Evolutionary conservation across 2,329 filamentous ascomycete species (phyloP).

Genomic region (Aspergillus glaucus): DNA sequence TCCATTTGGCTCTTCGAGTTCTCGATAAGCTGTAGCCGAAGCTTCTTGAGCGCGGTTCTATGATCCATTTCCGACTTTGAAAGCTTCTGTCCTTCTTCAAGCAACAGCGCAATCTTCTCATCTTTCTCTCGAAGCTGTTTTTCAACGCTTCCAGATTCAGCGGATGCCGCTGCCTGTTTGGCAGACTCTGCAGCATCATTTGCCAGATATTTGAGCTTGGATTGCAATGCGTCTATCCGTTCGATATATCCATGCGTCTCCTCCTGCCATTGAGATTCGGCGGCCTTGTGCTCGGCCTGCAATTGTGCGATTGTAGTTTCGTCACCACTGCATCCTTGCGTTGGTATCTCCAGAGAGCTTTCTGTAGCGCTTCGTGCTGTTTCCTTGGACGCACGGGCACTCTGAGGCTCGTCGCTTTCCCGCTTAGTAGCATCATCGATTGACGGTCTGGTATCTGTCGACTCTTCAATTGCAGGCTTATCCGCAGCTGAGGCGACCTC

Average conservation of each 20-base stretch:
- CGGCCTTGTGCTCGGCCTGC: constrained; percentile 45
- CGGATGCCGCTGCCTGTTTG: constrained; percentile 58
- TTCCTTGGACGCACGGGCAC: constrained; percentile 11
- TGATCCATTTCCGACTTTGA: constrained; percentile 83
- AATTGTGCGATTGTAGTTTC: constrained; percentile 44
- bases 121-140: constrained; percentile 84
- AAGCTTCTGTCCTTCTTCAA: constrained; percentile 87
- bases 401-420: constrained; percentile 7
- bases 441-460: background rate
- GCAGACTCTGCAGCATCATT: constrained; percentile 72
- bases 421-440: constrained; percentile 1
- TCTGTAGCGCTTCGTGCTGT: constrained; percentile 11
- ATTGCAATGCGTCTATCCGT: constrained; percentile 82
- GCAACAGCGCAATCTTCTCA: constrained; percentile 77
- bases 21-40: constrained; percentile 51
- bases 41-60: constrained; percentile 72
- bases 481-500: constrained; percentile 18
- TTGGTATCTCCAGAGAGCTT: constrained; percentile 7
- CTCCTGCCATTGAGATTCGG: constrained; percentile 61
- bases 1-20: constrained; percentile 47
- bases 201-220: constrained; percentile 83
- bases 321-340: constrained; percentile 24
- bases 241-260: constrained; percentile 81
- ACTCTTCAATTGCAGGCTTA: constrained; percentile 7
- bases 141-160: constrained; percentile 60